A percentile compares a stretch with the other conserved stretches of the same genome.
Conservation (phyloP, 192 early-diverging fungal species). For the Entophlyctis helioformis region DNA sequence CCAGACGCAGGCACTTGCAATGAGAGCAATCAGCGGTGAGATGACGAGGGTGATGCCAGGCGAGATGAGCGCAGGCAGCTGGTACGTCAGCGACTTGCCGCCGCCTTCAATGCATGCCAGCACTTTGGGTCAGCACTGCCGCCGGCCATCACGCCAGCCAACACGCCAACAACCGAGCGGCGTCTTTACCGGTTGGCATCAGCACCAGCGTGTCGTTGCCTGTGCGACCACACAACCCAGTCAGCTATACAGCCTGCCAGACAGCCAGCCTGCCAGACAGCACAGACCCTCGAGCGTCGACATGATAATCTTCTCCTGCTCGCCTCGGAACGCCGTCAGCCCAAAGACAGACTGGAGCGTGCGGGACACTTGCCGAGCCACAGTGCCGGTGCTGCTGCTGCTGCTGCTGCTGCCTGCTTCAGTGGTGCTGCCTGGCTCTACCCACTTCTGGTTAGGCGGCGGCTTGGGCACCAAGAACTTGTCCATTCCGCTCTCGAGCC, state of each 20-base stretch:
- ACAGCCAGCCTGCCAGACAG: neutral
- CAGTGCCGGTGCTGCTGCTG: too few species aligned
- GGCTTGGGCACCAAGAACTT: too few species aligned
- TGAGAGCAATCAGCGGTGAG: slow-evolving; percentile 26
- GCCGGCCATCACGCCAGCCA: too few species aligned
- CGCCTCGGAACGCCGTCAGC: slow-evolving; percentile 17
- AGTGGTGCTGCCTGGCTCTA: too few species aligned
- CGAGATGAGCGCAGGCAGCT: slow-evolving; percentile 31
- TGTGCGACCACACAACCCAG: neutral
- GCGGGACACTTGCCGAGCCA: too few species aligned
- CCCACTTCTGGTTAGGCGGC: too few species aligned
- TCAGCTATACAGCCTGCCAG: neutral
- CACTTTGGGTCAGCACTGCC: neutral
- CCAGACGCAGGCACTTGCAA: slow-evolving; percentile 1
- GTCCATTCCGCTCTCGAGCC: too few species aligned
- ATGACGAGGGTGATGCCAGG: slow-evolving; percentile 29
- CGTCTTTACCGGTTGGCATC: slow-evolving; percentile 29
- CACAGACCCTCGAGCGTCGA: slow-evolving; percentile 15
- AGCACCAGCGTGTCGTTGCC: slow-evolving; percentile 27
- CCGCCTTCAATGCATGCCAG: slow-evolving; percentile 16
- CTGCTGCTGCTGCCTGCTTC: too few species aligned
- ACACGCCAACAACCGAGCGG: neutral
- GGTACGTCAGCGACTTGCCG: slow-evolving; percentile 34
- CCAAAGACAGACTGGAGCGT: slow-evolving; percentile 11
- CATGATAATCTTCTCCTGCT: slow-evolving; percentile 21